Evolutionary conservation across 805 yeast genomes (phyloP).

Genomic region (Candida patagonica): DNA sequence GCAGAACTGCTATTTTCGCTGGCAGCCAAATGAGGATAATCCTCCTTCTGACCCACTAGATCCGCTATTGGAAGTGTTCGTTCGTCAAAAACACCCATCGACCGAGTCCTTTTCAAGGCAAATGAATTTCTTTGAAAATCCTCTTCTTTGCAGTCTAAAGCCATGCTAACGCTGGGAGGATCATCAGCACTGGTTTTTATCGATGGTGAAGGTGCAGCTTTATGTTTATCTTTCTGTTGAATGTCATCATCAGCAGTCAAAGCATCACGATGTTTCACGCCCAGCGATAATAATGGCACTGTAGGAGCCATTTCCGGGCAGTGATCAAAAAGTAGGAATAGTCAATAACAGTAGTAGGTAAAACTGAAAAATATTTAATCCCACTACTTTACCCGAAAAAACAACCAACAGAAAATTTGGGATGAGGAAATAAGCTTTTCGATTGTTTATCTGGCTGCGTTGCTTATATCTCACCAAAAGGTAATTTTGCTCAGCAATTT

Average conservation of each 20-base stretch:
- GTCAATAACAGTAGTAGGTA: too few relatives aligned
- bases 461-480: too few relatives aligned
- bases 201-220: neutral
- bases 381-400: too few relatives aligned
- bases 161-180: slow-evolving; percentile 41
- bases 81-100: slow-evolving; percentile 72
- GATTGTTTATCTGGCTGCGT: too few relatives aligned
- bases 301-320: neutral
- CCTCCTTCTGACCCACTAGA: slow-evolving; percentile 21
- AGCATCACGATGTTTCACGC: slow-evolving; percentile 5
- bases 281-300: slow-evolving; percentile 9
- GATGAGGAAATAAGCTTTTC: too few relatives aligned
- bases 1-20: slow-evolving; percentile 2
- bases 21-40: slow-evolving; percentile 18
- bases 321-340: too few relatives aligned
- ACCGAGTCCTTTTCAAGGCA: slow-evolving; percentile 70
- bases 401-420: too few relatives aligned
- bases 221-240: too few relatives aligned
- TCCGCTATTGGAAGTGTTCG: slow-evolving; percentile 29
- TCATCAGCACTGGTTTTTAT: neutral
- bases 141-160: slow-evolving; percentile 53
- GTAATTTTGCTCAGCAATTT: too few relatives aligned
- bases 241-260: neutral
- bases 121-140: slow-evolving; percentile 65
- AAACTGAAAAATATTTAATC: too few relatives aligned